Conservation (phyloP, 148 eudicot species). For the Dianthus caryophyllus region DNA sequence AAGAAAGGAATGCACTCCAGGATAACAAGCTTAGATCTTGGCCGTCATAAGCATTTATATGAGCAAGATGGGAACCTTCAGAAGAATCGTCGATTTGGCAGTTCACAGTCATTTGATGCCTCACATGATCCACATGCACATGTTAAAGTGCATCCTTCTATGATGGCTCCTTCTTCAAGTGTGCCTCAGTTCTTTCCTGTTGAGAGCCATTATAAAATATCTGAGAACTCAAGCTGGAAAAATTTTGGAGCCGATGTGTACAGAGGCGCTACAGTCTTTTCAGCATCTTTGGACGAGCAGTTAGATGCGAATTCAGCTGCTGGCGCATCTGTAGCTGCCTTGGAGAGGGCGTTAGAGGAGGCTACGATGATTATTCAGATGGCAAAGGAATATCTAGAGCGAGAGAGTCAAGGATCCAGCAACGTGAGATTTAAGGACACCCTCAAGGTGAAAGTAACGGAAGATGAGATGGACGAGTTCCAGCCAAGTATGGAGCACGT, state of each 20-base stretch:
- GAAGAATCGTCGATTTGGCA: slow-evolving; percentile 32
- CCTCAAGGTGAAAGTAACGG: slow-evolving; percentile 37
- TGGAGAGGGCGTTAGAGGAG: slow-evolving; percentile 76
- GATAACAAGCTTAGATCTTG: slow-evolving; percentile 31
- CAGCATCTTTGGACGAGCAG: slow-evolving; percentile 57
- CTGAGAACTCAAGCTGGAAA: slow-evolving; percentile 33
- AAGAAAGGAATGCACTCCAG: slow-evolving; percentile 30
- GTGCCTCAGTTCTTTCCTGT: slow-evolving; percentile 31
- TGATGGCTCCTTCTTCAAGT: slow-evolving; percentile 41
- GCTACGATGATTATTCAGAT: slow-evolving; percentile 76
- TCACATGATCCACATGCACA: slow-evolving; percentile 29
- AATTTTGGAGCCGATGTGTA: slow-evolving; percentile 31
- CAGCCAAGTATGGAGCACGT: slow-evolving; percentile 31
- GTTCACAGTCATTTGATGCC: slow-evolving; percentile 40
- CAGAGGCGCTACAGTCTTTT: slow-evolving; percentile 36
- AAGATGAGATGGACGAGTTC: slow-evolving; percentile 26
- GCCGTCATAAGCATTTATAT: slow-evolving; percentile 22
- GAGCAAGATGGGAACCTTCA: slow-evolving; percentile 23
- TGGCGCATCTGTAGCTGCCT: slow-evolving; percentile 67
- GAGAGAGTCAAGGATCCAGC: slow-evolving; percentile 48
- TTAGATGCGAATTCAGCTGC: slow-evolving; percentile 77
- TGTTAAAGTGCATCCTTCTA: slow-evolving; percentile 42
- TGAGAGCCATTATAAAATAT: slow-evolving; percentile 33
- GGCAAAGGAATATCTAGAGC: slow-evolving; percentile 67
- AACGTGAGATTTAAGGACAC: slow-evolving; percentile 46